Percentiles rank a stretch among this genome's conserved stretches.
Conservation (phyloP, 177 flowering plant genomes). For the Vitis hybrid region DNA sequence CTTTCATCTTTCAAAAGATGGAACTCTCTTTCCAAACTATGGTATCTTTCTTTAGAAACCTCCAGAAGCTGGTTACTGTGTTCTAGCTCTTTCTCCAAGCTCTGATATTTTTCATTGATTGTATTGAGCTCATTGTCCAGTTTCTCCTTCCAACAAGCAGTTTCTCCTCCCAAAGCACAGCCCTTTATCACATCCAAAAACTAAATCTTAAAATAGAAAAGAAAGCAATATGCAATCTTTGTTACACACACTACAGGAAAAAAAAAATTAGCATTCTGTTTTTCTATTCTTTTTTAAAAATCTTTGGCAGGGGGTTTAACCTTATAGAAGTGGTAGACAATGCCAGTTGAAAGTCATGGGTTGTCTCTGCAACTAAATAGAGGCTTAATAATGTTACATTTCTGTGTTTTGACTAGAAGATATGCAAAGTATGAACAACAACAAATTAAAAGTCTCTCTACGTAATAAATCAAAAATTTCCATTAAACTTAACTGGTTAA, state of each 20-base stretch:
- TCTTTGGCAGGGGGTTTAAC: too few species aligned
- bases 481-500: too few species aligned
- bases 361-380: too few species aligned
- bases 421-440: too few species aligned
- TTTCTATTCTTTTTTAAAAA: too few species aligned
- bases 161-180: conserved; percentile 38
- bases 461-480: too few species aligned
- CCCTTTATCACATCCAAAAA: conserved; percentile 49
- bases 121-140: conserved; percentile 40
- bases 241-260: not conserved
- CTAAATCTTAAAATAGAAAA: conserved; percentile 14
- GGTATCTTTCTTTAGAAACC: conserved; percentile 45
- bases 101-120: conserved; percentile 45
- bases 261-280: too few species aligned
- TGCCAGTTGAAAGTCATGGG: too few species aligned
- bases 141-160: conserved; percentile 44
- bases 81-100: conserved; percentile 41
- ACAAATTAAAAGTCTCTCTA: too few species aligned
- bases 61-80: conserved; percentile 46
- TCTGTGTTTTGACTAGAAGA: too few species aligned
- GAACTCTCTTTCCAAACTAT: conserved; percentile 57
- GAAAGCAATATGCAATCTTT: conserved; percentile 6
- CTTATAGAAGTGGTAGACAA: too few species aligned
- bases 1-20: conserved; percentile 54
- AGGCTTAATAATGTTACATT: too few species aligned